Evolutionary conservation across 2,329 filamentous ascomycete genomes (phyloP), one percentile per base, ranked within the genome.

Genomic region (Colletotrichum sp.): DNA sequence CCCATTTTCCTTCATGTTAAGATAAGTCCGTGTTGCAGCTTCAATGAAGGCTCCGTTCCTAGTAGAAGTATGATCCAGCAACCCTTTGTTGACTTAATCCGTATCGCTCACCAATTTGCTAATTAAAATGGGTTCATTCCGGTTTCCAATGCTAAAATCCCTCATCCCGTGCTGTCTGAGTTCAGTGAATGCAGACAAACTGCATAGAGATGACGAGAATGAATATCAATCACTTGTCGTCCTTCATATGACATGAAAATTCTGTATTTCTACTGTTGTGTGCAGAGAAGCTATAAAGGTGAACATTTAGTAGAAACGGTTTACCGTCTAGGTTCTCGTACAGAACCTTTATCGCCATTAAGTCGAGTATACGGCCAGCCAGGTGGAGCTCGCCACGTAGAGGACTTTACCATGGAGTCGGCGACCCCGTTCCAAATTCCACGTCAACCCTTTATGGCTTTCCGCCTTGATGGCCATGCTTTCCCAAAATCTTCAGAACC

Each of bases 81-180:
- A 52, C 6, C n/a, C 10, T 49, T 21, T 21, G 6, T 21, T 21
- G 44, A 21, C 44, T 21, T 5, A 24, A 52, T 7, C 1, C 18
- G 0, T n/a, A 0, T 1, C 3, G 16, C n/a, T 21, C n/a, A 52
- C 4, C 1, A 21, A 52, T 2, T 21, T 21, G 44, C n/a, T 4
- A 4, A 24, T 24, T 24, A 26, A 13, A 5, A 7, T 7, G 6
- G 10, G n/a, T 24, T 0, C 12, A 7, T 21, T 52, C 10, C 1
- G n/a, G 12, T 21, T 52, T 21, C 6, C 12, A 12, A 52, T 21
- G 10, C n/a, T 21, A 21, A 6, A 21, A 21, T 7, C 6, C 2
- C 44, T 52, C 10, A 4, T 2, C 2, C n/a, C 1, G n/a, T 52
- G n/a, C 44, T 21, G n/a, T 52, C 44, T 21, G 44, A 21, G n/a